These are phyloP conservation scores for Neonectria ditissima DNA, from an alignment of 2,329 filamentous ascomycete species.

Conservation along the genomic window DNA sequence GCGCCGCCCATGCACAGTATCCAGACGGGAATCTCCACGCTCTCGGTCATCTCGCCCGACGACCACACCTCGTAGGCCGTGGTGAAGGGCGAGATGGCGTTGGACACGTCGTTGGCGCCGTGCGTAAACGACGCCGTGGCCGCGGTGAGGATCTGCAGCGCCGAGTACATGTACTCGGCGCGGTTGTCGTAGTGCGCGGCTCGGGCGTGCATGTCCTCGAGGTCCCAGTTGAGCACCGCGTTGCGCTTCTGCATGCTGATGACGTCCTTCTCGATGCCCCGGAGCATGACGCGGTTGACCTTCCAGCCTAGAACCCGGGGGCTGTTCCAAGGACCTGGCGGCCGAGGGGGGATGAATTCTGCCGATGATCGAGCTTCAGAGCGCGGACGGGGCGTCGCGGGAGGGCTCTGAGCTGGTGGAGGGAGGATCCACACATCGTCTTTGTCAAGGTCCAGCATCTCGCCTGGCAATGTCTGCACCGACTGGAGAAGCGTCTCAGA, in stretches of 20 bases:
- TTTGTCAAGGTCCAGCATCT: conserved; percentile 42
- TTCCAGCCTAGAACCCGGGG: conserved; percentile 56
- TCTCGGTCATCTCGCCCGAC: conserved; percentile 52
- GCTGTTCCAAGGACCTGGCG: conserved; percentile 54
- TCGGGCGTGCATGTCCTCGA: conserved; percentile 61
- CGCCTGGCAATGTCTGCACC: conserved; percentile 45
- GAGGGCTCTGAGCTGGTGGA: conserved; percentile 44
- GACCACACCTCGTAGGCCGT: conserved; percentile 64
- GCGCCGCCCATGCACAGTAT: conserved; percentile 61
- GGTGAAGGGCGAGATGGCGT: conserved; percentile 63
- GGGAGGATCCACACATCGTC: conserved; percentile 50
- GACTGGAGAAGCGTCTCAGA: conserved; percentile 51
- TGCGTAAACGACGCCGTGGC: conserved; percentile 68
- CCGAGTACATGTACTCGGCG: conserved; percentile 63
- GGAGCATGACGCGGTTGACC: conserved; percentile 56
- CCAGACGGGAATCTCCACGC: conserved; percentile 61
- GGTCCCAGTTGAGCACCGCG: conserved; percentile 60
- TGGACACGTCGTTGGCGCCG: conserved; percentile 68
- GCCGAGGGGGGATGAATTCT: conserved; percentile 48
- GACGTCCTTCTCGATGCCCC: conserved; percentile 62
- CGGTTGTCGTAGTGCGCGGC: conserved; percentile 65
- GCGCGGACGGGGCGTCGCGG: conserved; percentile 25
- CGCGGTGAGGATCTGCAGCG: conserved; percentile 62
- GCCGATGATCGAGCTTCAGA: conserved; percentile 25
- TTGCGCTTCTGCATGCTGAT: conserved; percentile 59